Base-by-base conservation (phyloP, 768 basidiomycete genomes). In the Filobasidium floriforme region DNA sequence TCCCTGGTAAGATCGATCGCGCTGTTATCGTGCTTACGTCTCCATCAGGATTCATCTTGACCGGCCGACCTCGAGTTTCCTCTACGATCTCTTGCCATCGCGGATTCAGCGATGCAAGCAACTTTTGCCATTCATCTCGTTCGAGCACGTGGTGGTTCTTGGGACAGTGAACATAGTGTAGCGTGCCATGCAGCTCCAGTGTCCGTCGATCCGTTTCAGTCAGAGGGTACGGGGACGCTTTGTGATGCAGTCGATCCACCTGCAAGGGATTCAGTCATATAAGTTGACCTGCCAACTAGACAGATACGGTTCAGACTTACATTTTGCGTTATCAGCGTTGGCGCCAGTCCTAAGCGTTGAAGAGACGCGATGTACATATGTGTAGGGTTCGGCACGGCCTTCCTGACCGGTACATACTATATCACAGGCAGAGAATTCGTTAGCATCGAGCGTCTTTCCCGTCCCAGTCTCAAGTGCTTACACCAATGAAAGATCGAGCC, bases 201-300 rank as follows among this genome's bases (percentile, higher is more conserved):
- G 92, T 86, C 28, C 79, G 75, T 70, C 76, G 61, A 69, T 79
- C n/a, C 73, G 74, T 61, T 75, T 79, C 52, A 70, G 68, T 74
- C 79, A 79, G 77, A 80, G 67, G 83, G 82, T 74, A 79, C 78
- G 41, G 78, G 65, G 22, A 89, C 78, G 9, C 89, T 79, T 89
- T 90, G 61, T 86, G 86, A 73, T 97, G 93, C 7, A 98, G 84
- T 1, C 92, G 92, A 73, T 98, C 94, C n/a, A 98, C 93, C 76
- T 83, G 78, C 19, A 54, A 49, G 57, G 9, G 22, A 9, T 22
- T 7, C 3, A 41, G 41, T 28, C 60, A 49, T 10, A 9, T 22
- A 28, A 41, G 15, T 11, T 18, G 28, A 24, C 18, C n/a, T 1
- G 12, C n/a, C n/a, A 15, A 14, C 6, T 24, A 32, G 62, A 9